Evolutionary conservation across 305 asterid genomes (phyloP).

Genomic region (Stenogyne calaminthoides): DNA sequence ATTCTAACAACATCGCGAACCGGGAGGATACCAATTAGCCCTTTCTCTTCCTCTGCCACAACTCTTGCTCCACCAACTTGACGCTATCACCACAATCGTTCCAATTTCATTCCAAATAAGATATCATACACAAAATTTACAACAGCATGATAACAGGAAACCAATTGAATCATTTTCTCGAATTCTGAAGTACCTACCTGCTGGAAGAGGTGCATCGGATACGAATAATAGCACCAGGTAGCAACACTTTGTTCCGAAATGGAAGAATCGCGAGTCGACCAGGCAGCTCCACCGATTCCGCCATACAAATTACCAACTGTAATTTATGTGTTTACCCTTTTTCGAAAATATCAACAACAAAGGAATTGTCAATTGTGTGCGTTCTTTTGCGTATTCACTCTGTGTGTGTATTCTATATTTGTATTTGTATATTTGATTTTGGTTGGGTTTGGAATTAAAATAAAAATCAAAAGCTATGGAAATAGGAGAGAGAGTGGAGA

Average conservation of each 20-base stretch:
- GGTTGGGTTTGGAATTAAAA: too few relatives aligned
- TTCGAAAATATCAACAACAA: not conserved
- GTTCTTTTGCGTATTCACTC: too few relatives aligned
- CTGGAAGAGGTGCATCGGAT: slow-evolving; percentile 97
- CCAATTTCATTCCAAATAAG: slow-evolving; percentile 17
- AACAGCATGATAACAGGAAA: not conserved
- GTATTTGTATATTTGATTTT: too few relatives aligned
- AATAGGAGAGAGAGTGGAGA: too few relatives aligned
- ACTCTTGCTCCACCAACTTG: slow-evolving; percentile 94
- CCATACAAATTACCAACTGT: slow-evolving; percentile 50
- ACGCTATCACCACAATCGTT: slow-evolving; percentile 57
- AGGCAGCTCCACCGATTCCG: slow-evolving; percentile 93
- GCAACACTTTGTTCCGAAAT: slow-evolving; percentile 86
- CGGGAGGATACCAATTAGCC: slow-evolving; percentile 90
- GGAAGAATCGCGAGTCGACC: slow-evolving; percentile 93
- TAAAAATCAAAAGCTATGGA: too few relatives aligned
- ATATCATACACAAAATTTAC: not conserved
- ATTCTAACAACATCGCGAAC: slow-evolving; percentile 87
- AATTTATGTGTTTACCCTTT: too few relatives aligned
- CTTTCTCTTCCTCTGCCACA: slow-evolving; percentile 99
- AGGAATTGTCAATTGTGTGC: not conserved
- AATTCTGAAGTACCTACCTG: slow-evolving; percentile 68
- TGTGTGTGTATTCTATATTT: too few relatives aligned
- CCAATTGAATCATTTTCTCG: not conserved
- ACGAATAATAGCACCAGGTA: slow-evolving; percentile 98